Evolutionary conservation across 768 basidiomycete species (phyloP), one percentile per base, ranked within the genome.

Genomic region (Boletus eberwhitei): DNA sequence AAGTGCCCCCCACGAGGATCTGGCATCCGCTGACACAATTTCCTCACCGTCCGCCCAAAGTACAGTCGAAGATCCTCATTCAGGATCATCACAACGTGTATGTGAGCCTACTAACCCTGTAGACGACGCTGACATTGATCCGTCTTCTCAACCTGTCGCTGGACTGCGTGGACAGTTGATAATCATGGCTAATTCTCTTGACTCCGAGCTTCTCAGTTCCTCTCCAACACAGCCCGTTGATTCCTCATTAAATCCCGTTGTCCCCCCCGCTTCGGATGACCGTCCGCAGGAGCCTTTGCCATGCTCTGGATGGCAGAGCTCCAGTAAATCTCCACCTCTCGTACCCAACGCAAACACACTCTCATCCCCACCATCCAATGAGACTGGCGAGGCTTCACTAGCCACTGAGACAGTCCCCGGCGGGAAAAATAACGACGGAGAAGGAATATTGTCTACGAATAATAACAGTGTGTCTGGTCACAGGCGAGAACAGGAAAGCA

Each of bases 301-400:
- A 50, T 66, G 71, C 45, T 76, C 77, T 52, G 74, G 74, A 26
- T 70, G 71, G 40, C 71, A 70, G 36, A 77, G 75, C 57, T 55
- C 61, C 17, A 64, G 62, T 22, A 71, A 42, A 68, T 54, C 57
- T 56, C 51, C 62, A 59, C 32, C 49, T 34, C 26, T 32, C 48
- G 21, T 11, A 40, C 34, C 32, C 22, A 42, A 43, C 12, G 21
- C 63, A 59, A 46, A 66, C 64, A 8, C 59, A 43, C 26, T 54
- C 57, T 51, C 66, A 59, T 32, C 39, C 8, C 12, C 47, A 53
- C 64, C 43, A 47, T 69, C 63, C 45, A 46, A 42, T 59, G 66
- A 54, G 52, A 55, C 55, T 54, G 68, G 17, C 58, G 57, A 49
- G 60, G 63, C 24, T 55, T 59, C 46, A 44, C 54, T 22, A 58